Evolutionary conservation across 2,329 filamentous ascomycete species (phyloP), one percentile per base, ranked within the genome.

Genomic region (Cladophialophora immunda): DNA sequence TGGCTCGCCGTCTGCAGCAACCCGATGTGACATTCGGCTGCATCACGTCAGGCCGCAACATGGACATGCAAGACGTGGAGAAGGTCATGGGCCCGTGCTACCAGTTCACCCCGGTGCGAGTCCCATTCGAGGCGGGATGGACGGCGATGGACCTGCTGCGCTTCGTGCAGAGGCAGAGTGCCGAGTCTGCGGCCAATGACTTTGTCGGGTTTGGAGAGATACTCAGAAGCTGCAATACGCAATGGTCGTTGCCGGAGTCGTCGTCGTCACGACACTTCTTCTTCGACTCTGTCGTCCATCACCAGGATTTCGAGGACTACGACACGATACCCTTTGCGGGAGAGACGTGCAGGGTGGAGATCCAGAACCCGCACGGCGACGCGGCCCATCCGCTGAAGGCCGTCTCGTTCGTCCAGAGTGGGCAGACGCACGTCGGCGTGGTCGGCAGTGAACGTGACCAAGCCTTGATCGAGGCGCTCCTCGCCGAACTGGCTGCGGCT

Each of bases 71-170:
- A 13, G 81, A 81, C 45, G 83, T 85, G 25, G 86, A 89, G 65
- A 80, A 80, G 62, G 85, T 90, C 58, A 82, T 87, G 53, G 89
- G 89, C 0, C 89, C 89, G 0, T 90, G 88, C 69, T 89, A 89
- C 81, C 89, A 91, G 72, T 88, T 90, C 73, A 83, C 89, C 0
- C 89, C 89, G 0, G 83, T 91, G 30, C 83, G 89, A n/a, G 84
- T 91, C 17, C 78, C 77, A 29, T 86, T 91, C 72, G 78, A 80
- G 2, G 72, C 80, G 0, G 74, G 76, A 2, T 86, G 85, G 83
- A 86, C 81, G 2, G 84, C 79, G 0, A 68, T 81, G 1, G 84
- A 88, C 63, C 78, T 89, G 3, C 81, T 89, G 64, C 78, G 80
- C 17, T 77, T 80, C 64, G 81, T 88, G 22, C 85, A 89, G 75